phyloP scores from a whole-genome alignment of 805 yeast species.

The Isabelozyma gotoi region DNA sequence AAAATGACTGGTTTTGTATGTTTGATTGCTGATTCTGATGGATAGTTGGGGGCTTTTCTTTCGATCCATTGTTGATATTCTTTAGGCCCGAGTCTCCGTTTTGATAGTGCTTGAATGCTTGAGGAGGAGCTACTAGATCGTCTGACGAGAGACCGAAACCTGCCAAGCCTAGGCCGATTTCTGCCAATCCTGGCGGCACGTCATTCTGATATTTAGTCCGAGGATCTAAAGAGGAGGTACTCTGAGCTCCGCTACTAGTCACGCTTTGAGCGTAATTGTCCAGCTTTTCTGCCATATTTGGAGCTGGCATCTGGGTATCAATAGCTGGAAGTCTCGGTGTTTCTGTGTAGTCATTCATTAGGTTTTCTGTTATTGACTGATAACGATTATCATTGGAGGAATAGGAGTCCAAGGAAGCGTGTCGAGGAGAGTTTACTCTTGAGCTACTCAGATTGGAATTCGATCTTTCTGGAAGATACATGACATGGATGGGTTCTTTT shows the following conservation, averaged over 20 bases:
- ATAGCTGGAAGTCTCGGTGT: neutral
- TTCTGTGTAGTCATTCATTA: constrained; percentile 1
- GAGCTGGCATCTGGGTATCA: neutral
- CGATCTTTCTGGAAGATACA: constrained; percentile 21
- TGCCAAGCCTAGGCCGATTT: constrained; percentile 25
- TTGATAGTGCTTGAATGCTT: neutral
- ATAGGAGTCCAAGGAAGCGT: constrained; percentile 11
- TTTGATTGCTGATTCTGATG: too few relatives aligned
- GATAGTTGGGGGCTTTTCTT: too few relatives aligned
- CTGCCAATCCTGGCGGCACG: constrained; percentile 11
- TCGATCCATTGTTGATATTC: too few relatives aligned
- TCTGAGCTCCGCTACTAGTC: constrained; percentile 4
- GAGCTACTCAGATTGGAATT: too few relatives aligned
- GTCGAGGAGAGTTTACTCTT: too few relatives aligned
- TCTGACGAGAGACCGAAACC: constrained; percentile 29
- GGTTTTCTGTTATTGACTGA: neutral
- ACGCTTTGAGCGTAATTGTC: neutral
- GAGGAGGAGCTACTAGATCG: constrained; percentile 23
- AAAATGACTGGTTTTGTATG: too few relatives aligned
- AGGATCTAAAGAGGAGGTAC: constrained; percentile 15
- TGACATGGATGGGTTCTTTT: constrained; percentile 31
- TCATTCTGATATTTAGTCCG: constrained; percentile 1
- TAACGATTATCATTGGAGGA: neutral
- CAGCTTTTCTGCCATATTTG: neutral
- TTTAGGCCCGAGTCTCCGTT: too few relatives aligned